Base-by-base conservation (phyloP, 202 grass and related monocot species). In the Elaeis oleifera region DNA sequence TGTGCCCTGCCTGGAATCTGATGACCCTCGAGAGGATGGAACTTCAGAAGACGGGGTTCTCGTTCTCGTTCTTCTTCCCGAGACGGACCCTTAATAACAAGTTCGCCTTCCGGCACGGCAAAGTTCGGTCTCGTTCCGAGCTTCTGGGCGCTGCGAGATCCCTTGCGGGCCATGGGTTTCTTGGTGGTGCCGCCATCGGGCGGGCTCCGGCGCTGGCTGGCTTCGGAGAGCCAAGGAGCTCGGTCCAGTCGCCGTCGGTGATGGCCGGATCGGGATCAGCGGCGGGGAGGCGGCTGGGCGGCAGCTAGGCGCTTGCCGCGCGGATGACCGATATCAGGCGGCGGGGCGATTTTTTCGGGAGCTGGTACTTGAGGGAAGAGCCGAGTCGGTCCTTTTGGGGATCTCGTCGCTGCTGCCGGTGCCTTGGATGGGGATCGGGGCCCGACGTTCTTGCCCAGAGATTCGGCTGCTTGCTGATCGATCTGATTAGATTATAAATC, bases 381-480 rank as follows among this genome's bases (percentile, higher is more conserved):
- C 50, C 23, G 39, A 28, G 58, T 69, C 73, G 7, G 50, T 16
- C 23, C 64, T 48, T 7, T 69, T 64, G 49, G 23, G 18, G 58
- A 64, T 18, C n/a, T 70, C 64, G 50, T 58, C 61, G 49, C n/a
- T 9, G 27, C 17, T 13, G n/a, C 1, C 50, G 19, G 61, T 50
- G 27, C 71, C 56, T 88, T 75, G 71, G 84, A 82, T 11, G 81
- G 81, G 20, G 79, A 74, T n/a, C 32, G 25, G 21, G 67, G 54
- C 13, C 48, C 7, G 31, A 86, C 82, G 54, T 76, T 71, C 80
- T 92, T 97, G 69, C 94, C 67, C 19, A 97, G 79, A 5, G 88
- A 84, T 23, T 97, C 94, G 56, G 94, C 94, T 32, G 94, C 94
- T 60, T 97, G 94, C 77, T 92, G 94, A 64, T 97, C 94, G 67